These are phyloP conservation scores for Pseudozyma tsukubaensis DNA, from an alignment of 1,284 basidiomycete genomes.

Conservation along the genomic window DNA sequence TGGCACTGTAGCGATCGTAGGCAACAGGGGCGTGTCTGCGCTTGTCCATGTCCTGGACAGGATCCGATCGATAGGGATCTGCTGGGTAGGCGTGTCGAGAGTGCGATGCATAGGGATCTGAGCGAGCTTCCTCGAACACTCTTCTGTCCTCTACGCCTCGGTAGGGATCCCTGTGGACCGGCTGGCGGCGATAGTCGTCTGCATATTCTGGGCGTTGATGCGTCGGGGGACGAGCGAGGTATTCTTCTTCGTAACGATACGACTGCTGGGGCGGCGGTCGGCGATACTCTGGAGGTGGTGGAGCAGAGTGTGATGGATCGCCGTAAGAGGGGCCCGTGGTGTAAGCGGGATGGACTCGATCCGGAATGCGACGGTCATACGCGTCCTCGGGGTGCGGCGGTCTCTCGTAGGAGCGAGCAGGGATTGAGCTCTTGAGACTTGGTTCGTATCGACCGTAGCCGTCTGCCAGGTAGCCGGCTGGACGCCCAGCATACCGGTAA, in stretches of 20 bases:
- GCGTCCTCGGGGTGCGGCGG: constrained; percentile 12
- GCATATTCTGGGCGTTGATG: constrained; percentile 22
- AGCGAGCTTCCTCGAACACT: constrained; percentile 17
- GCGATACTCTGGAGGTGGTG: constrained; percentile 29
- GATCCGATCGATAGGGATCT: constrained; percentile 17
- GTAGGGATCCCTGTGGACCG: constrained; percentile 20
- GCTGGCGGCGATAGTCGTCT: constrained; percentile 23
- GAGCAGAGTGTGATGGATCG: constrained; percentile 16
- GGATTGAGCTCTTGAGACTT: constrained; percentile 25
- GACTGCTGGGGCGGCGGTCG: constrained; percentile 20
- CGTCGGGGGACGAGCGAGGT: constrained; percentile 14
- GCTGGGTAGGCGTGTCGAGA: constrained; percentile 17
- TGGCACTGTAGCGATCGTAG: constrained; percentile 30
- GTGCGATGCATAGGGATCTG: constrained; percentile 27
- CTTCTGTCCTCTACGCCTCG: constrained; percentile 21
- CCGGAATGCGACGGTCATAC: constrained; percentile 31
- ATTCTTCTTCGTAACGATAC: constrained; percentile 31
- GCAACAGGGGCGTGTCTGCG: constrained; percentile 18
- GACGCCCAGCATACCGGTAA: constrained; percentile 37
- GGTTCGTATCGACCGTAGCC: constrained; percentile 31
- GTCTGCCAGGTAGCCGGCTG: constrained; percentile 23
- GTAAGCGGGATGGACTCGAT: constrained; percentile 45
- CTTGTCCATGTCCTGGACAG: constrained; percentile 24
- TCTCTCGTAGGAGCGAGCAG: constrained; percentile 26
- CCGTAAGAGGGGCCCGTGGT: constrained; percentile 29